Percentiles rank a stretch among this genome's conserved stretches.
These are phyloP conservation scores for Pouteria campechiana DNA, from an alignment of 179 eudicot species.

Conservation along the genomic window DNA sequence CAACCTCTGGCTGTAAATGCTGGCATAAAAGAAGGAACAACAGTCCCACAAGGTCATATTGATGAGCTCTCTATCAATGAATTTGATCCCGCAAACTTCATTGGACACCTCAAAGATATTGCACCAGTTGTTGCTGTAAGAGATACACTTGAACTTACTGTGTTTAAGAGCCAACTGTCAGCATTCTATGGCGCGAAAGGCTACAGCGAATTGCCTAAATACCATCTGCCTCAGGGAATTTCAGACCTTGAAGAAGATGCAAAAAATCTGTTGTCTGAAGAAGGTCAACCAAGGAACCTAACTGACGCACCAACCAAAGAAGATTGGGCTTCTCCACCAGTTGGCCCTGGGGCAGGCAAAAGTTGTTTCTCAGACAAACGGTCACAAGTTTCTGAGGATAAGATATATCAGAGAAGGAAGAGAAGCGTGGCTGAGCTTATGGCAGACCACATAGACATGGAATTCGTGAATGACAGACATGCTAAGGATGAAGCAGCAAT, in stretches of 20 bases:
- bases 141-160: constrained; percentile 45
- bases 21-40: constrained; percentile 59
- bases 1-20: constrained; percentile 62
- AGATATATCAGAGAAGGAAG: constrained; percentile 46
- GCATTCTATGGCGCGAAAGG: constrained; percentile 57
- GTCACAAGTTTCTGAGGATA: constrained; percentile 46
- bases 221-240: constrained; percentile 37
- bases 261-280: constrained; percentile 14
- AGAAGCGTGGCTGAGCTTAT: constrained; percentile 54
- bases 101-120: constrained; percentile 40
- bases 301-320: constrained; percentile 10
- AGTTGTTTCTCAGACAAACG: constrained; percentile 39
- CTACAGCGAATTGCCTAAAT: constrained; percentile 30
- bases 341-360: constrained; percentile 17
- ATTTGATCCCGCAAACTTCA: constrained; percentile 60
- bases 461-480: too few species aligned
- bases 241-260: constrained; percentile 26
- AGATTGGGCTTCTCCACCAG: too few species aligned
- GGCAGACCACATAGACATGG: too few species aligned
- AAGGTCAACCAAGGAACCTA: constrained; percentile 7
- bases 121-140: constrained; percentile 48
- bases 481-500: too few species aligned
- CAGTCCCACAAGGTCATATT: constrained; percentile 27
- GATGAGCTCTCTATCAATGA: too few species aligned
- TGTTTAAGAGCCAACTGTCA: constrained; percentile 61